Conservation (phyloP, 75 land plant species). For the Adiantum capillusveneris region DNA sequence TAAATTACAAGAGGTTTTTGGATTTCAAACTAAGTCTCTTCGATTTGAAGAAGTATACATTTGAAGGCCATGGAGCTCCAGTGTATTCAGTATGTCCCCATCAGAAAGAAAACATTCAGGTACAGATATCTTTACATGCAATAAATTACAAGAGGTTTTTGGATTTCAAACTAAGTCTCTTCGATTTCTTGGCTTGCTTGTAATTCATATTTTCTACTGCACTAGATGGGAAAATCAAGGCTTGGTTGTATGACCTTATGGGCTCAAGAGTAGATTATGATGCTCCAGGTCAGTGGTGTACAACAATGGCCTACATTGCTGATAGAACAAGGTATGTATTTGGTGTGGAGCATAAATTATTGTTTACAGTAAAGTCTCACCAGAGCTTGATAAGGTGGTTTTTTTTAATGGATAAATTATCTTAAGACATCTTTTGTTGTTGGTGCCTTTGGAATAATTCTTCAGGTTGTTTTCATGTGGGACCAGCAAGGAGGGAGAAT, state of each 20-base stretch:
- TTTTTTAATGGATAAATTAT: not conserved
- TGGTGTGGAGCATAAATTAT: not conserved
- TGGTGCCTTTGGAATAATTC: conserved; percentile 69
- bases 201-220: conserved; percentile 94
- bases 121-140: conserved; percentile 7
- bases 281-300: conserved; percentile 86
- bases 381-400: not conserved
- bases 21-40: conserved; percentile 41
- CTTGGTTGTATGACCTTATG: conserved; percentile 72
- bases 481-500: too few species aligned
- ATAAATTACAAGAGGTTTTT: not conserved
- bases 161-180: not conserved
- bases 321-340: conserved; percentile 69
- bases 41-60: too few species aligned
- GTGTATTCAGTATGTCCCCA: too few species aligned
- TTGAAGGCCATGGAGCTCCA: too few species aligned
- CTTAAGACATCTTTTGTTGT: conserved; percentile 65
- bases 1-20: conserved; percentile 54
- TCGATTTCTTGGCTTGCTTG: conserved; percentile 8
- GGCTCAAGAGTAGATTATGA: conserved; percentile 83
- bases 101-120: conserved; percentile 66
- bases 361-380: not conserved
- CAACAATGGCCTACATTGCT: conserved; percentile 89
- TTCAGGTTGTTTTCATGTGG: too few species aligned
- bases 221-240: conserved; percentile 84